phyloP scores from a whole-genome alignment of 2,329 filamentous ascomycete species.

The Fusarium albidum region DNA sequence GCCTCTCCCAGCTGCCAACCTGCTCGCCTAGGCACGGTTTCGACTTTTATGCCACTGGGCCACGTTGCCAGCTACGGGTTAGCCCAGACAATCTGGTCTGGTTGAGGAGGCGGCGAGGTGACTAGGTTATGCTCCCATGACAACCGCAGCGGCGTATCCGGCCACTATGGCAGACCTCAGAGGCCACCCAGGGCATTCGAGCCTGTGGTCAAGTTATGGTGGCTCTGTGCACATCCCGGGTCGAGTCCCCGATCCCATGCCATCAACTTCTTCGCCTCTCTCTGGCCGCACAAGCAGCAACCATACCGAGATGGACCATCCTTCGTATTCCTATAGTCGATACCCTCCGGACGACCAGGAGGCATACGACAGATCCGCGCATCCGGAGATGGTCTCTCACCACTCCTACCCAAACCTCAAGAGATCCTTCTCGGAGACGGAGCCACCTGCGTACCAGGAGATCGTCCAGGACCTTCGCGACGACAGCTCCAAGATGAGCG shows the following conservation, averaged over 20 bases:
- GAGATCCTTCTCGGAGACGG: conserved; percentile 64
- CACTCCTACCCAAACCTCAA: conserved; percentile 65
- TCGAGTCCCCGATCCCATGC: conserved; percentile 59
- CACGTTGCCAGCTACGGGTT: conserved; percentile 36
- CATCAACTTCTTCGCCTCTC: conserved; percentile 56
- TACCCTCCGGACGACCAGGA: conserved; percentile 64
- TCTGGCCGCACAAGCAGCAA: conserved; percentile 60
- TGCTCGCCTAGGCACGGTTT: conserved; percentile 14
- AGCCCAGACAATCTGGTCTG: conserved; percentile 33
- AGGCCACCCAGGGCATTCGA: conserved; percentile 64
- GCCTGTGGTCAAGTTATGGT: conserved; percentile 67
- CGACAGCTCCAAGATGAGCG: conserved; percentile 63
- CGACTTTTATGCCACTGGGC: conserved; percentile 33
- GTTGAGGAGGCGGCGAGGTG: conserved; percentile 35
- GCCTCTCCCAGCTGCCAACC: conserved; percentile 12
- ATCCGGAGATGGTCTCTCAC: conserved; percentile 56
- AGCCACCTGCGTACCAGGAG: conserved; percentile 65
- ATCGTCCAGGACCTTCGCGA: conserved; percentile 69
- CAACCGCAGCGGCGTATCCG: conserved; percentile 67
- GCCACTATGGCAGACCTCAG: conserved; percentile 71
- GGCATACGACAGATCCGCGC: conserved; percentile 61
- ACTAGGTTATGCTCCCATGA: conserved; percentile 64
- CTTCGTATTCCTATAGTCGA: conserved; percentile 60
- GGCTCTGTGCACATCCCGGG: conserved; percentile 61
- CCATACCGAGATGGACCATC: conserved; percentile 58